A percentile compares a stretch with the other conserved stretches of the same genome.
Evolutionary conservation across 129 eudicot genomes (phyloP).

Genomic region (Pittosporum tobira): DNA sequence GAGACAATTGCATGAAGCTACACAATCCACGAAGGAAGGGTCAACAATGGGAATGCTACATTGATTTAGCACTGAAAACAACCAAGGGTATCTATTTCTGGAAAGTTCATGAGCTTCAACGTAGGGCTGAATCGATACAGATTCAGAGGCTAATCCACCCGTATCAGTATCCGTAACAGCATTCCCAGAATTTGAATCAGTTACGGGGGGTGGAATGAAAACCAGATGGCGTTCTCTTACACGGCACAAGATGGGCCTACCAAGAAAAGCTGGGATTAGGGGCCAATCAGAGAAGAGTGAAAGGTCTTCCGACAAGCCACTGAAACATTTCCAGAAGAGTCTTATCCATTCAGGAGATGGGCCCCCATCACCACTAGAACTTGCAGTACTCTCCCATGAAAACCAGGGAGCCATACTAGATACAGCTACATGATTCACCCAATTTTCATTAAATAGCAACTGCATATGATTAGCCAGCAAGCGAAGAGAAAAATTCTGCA

Average conservation of each 20-base stretch:
- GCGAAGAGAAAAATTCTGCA: conserved; percentile 60
- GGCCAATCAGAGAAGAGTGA: conserved; percentile 96
- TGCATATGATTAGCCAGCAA: conserved; percentile 72
- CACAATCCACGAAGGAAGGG: conserved; percentile 75
- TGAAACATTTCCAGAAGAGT: conserved; percentile 74
- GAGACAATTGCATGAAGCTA: conserved; percentile 47
- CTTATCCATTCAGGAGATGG: conserved; percentile 87
- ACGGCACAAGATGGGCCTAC: conserved; percentile 91
- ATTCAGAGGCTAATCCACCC: conserved; percentile 31
- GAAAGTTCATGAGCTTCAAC: conserved; percentile 38
- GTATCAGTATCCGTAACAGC: conserved; percentile 22
- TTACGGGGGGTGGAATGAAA: conserved; percentile 57
- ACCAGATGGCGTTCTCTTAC: conserved; percentile 74
- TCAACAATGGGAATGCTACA: conserved; percentile 80
- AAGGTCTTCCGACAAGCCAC: conserved; percentile 57
- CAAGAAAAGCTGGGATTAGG: conserved; percentile 91
- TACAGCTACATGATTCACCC: conserved; percentile 82
- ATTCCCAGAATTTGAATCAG: conserved; percentile 23
- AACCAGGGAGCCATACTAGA: conserved; percentile 85
- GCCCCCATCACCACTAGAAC: conserved; percentile 54
- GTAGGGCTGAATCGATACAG: conserved; percentile 36
- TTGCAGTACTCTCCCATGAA: conserved; percentile 78
- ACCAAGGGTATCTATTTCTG: conserved; percentile 67
- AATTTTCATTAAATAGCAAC: conserved; percentile 61
- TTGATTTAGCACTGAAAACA: conserved; percentile 73